Percentiles rank a stretch among this genome's conserved stretches.
Evolutionary conservation across 2,329 filamentous ascomycete species (phyloP).

Genomic region (Alternaria dauci): DNA sequence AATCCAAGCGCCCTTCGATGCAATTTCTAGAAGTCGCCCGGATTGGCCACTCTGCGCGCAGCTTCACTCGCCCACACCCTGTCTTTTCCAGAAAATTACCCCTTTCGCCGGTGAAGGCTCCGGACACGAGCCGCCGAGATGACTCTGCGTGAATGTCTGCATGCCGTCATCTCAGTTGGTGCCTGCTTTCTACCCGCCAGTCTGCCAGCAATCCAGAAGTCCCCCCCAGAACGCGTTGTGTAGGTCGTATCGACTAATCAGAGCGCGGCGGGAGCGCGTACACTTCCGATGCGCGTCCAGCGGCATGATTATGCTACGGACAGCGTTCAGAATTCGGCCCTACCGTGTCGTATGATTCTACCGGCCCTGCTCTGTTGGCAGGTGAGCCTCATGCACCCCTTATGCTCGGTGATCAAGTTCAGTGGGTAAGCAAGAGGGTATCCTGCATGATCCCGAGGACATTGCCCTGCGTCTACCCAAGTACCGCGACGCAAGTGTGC

Average conservation of each 20-base stretch:
- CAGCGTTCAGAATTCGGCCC: constrained; percentile 24
- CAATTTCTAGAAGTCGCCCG: constrained; percentile 49
- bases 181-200: constrained; percentile 20
- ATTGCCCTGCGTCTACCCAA: neutral
- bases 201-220: constrained; percentile 13
- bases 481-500: neutral
- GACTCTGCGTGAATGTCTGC: constrained; percentile 21
- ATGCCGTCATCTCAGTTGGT: constrained; percentile 23
- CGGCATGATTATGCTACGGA: constrained; percentile 24
- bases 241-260: constrained; percentile 1
- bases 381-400: constrained; percentile 11
- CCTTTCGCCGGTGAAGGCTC: constrained; percentile 38
- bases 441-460: neutral
- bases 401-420: constrained; percentile 14
- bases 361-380: constrained; percentile 14
- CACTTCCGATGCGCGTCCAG: constrained; percentile 28
- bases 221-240: constrained; percentile 4
- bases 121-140: constrained; percentile 29
- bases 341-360: constrained; percentile 15
- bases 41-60: constrained; percentile 32
- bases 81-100: constrained; percentile 51
- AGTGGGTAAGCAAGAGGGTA: neutral
- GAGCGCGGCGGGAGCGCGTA: constrained; percentile 27
- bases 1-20: constrained; percentile 45
- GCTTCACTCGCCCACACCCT: constrained; percentile 40